Percentiles rank a stretch among this genome's conserved stretches.
These are phyloP conservation scores for Eustoma russellianum DNA, from an alignment of 257 asterid genomes.

Conservation along the genomic window DNA sequence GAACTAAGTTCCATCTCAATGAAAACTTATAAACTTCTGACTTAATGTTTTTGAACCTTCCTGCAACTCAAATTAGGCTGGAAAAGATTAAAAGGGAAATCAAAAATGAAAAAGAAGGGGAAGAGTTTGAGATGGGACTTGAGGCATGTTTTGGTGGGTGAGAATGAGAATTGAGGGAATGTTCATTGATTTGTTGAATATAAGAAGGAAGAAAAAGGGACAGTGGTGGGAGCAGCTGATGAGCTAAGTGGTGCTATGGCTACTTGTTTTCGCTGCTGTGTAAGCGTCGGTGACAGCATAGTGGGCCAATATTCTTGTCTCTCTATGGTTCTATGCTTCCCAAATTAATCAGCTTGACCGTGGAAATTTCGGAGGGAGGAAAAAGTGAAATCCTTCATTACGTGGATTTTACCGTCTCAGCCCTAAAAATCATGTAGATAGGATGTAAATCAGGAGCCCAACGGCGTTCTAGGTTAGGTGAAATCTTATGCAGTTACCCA, in stretches of 20 bases:
- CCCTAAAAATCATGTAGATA: too few relatives aligned
- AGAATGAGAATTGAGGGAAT: neutral
- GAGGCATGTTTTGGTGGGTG: neutral
- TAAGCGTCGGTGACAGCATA: conserved; percentile 26
- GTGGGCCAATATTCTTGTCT: conserved; percentile 12
- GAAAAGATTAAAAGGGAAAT: too few relatives aligned
- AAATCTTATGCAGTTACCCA: too few relatives aligned
- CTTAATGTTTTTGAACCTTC: too few relatives aligned
- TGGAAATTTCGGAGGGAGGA: too few relatives aligned
- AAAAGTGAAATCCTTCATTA: too few relatives aligned
- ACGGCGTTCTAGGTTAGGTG: too few relatives aligned
- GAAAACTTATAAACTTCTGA: neutral
- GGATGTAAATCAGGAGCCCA: too few relatives aligned
- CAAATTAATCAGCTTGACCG: conserved; percentile 9
- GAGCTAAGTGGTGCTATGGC: neutral
- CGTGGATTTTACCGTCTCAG: too few relatives aligned
- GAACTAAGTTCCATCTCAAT: conserved; percentile 55
- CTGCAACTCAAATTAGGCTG: too few relatives aligned
- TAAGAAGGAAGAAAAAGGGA: neutral
- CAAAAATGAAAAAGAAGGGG: too few relatives aligned
- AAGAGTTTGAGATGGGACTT: too few relatives aligned
- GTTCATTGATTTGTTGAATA: neutral
- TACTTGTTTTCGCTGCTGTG: neutral
- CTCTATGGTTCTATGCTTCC: conserved; percentile 12
- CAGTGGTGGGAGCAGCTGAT: conserved; percentile 33